Conservation (phyloP, 257 asterid genomes). For the Solanum bulbocastanum region DNA sequence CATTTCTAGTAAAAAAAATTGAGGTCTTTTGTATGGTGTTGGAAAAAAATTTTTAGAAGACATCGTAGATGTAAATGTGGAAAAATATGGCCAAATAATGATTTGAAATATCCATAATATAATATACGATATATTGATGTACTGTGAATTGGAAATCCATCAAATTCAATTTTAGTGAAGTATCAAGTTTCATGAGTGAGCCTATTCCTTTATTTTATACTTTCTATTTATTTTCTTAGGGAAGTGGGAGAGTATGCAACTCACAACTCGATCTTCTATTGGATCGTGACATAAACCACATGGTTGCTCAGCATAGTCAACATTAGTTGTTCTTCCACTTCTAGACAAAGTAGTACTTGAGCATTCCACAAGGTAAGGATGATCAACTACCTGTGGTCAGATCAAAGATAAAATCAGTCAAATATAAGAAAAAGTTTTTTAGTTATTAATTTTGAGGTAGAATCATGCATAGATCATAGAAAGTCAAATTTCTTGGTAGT, state of each 20-base stretch:
- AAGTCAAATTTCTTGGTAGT: background rate
- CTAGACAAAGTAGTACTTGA: conserved; percentile 47
- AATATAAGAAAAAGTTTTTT: background rate
- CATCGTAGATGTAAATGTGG: background rate
- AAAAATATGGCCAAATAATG: background rate
- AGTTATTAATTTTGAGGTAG: background rate
- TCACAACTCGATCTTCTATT: conserved; percentile 67
- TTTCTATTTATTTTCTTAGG: background rate
- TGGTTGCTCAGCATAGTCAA: conserved; percentile 23
- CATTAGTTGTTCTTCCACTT: conserved; percentile 31
- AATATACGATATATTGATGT: background rate
- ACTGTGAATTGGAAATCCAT: background rate
- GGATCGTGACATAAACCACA: conserved; percentile 62
- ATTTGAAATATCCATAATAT: background rate
- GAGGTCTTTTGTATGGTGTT: background rate
- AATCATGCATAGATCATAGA: background rate
- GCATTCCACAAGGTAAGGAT: conserved; percentile 89
- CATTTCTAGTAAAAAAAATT: background rate
- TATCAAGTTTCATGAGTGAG: background rate
- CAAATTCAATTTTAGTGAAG: background rate
- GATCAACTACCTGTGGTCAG: conserved; percentile 71
- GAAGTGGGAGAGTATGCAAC: conserved; percentile 6
- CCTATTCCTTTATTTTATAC: background rate
- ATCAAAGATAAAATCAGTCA: conserved; percentile 5
- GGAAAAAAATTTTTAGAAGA: background rate